phyloP scores from a whole-genome alignment of 148 eudicot species.

The Gaultheria prostrata region DNA sequence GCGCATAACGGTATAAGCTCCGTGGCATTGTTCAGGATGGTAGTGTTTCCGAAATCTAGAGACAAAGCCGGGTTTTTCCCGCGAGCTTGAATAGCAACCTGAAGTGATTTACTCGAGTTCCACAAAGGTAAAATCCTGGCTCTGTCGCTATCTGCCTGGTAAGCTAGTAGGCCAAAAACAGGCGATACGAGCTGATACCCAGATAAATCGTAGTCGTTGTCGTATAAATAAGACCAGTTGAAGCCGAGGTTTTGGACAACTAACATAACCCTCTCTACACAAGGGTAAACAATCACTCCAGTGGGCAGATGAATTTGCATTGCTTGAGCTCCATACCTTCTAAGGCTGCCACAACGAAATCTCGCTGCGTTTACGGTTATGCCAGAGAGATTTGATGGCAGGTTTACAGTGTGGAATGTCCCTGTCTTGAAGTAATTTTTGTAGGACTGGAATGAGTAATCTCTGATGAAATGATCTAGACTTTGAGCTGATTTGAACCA shows the following conservation, averaged over 20 bases:
- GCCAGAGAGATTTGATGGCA: constrained; percentile 73
- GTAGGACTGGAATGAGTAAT: constrained; percentile 56
- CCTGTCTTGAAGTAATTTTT: constrained; percentile 52
- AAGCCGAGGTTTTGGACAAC: constrained; percentile 56
- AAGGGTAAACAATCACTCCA: constrained; percentile 56
- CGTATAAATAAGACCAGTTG: constrained; percentile 60
- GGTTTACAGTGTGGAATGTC: constrained; percentile 30
- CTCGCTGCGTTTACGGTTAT: constrained; percentile 43
- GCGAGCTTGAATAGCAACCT: constrained; percentile 45
- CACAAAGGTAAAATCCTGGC: too few relatives aligned
- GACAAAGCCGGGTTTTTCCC: constrained; percentile 40
- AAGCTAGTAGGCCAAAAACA: constrained; percentile 71
- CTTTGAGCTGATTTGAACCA: constrained; percentile 49
- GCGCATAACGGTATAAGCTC: constrained; percentile 66
- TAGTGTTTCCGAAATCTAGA: constrained; percentile 50
- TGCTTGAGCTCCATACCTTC: constrained; percentile 65
- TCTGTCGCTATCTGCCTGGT: constrained; percentile 62
- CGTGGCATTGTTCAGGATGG: constrained; percentile 12
- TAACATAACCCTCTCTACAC: constrained; percentile 62
- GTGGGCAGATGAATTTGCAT: constrained; percentile 51
- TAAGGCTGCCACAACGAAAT: constrained; percentile 79
- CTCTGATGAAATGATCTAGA: constrained; percentile 72
- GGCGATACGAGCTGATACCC: constrained; percentile 78
- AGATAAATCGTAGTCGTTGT: constrained; percentile 41
- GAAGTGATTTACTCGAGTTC: constrained; percentile 47